Conservation (phyloP, 2,329 filamentous ascomycete genomes). For the Graphiopsis chlorocephala region DNA sequence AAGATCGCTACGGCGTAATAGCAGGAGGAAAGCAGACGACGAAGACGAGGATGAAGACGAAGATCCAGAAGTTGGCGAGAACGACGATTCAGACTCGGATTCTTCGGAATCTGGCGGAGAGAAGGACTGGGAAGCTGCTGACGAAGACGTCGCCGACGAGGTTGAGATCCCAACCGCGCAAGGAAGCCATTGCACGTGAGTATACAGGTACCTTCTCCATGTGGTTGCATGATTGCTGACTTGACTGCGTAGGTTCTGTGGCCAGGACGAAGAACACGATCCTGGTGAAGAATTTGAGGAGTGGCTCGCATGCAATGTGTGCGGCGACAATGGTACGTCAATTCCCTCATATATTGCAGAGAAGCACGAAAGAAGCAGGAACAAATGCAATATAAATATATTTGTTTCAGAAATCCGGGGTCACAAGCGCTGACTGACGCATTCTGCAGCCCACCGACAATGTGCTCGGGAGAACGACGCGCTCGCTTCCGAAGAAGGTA, state of each 20-base stretch:
- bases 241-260: slow-evolving; percentile 65
- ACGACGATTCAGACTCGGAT: slow-evolving; percentile 36
- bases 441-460: slow-evolving; percentile 76
- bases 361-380: slow-evolving; percentile 23
- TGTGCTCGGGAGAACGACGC: slow-evolving; percentile 74
- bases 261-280: slow-evolving; percentile 77
- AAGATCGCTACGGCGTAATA: slow-evolving; percentile 29
- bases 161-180: slow-evolving; percentile 51
- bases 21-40: slow-evolving; percentile 34
- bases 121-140: slow-evolving; percentile 52
- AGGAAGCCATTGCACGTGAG: slow-evolving; percentile 65
- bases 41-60: slow-evolving; percentile 39
- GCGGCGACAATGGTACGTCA: slow-evolving; percentile 76
- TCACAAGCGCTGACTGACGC: slow-evolving; percentile 46
- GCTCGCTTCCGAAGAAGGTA: slow-evolving; percentile 63
- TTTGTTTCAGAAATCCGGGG: slow-evolving; percentile 28
- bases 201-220: slow-evolving; percentile 20
- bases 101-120: slow-evolving; percentile 51
- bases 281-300: slow-evolving; percentile 77
- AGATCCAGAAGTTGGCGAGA: slow-evolving; percentile 33
- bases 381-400: slow-evolving; percentile 20
- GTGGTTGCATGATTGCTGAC: slow-evolving; percentile 21
- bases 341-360: slow-evolving; percentile 7
- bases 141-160: slow-evolving; percentile 54
- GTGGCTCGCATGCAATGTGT: slow-evolving; percentile 72